Evolutionary conservation across 192 early-diverging fungal genomes (phyloP).

Genomic region (Chytriomyces sp.): DNA sequence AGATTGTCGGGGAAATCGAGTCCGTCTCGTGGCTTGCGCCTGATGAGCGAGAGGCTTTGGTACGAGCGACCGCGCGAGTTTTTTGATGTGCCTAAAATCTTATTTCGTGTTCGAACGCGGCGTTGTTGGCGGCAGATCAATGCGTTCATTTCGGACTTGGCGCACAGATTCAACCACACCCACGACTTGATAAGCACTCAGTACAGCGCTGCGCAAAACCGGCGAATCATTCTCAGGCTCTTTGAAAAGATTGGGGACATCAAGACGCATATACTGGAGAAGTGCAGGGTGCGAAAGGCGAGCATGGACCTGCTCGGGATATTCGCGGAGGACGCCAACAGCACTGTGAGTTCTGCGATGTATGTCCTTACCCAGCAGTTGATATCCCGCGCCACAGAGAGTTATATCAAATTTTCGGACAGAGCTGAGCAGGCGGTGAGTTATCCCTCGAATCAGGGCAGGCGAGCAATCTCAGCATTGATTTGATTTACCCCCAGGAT

Average conservation of each 20-base stretch:
- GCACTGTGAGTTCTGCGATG: constrained; percentile 4
- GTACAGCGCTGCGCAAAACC: constrained; percentile 38
- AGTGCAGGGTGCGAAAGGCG: constrained; percentile 37
- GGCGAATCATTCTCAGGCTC: constrained; percentile 41
- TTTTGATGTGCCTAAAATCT: background rate
- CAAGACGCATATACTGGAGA: constrained; percentile 41
- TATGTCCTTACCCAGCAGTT: background rate
- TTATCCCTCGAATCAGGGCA: background rate
- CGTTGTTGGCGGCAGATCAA: constrained; percentile 38
- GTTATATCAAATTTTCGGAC: constrained; percentile 47
- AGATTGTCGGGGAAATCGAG: constrained; percentile 46
- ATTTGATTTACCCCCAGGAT: constrained; percentile 33
- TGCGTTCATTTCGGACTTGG: constrained; percentile 54
- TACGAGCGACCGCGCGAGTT: background rate
- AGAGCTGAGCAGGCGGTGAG: constrained; percentile 46
- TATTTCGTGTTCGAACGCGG: background rate
- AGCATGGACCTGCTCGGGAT: constrained; percentile 37
- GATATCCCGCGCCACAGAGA: constrained; percentile 35
- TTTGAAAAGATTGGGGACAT: constrained; percentile 46
- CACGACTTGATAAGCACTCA: constrained; percentile 34
- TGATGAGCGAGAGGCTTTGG: constrained; percentile 42
- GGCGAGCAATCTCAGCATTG: background rate
- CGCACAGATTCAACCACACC: constrained; percentile 48
- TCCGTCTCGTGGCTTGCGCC: constrained; percentile 38
- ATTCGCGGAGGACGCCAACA: constrained; percentile 36